These are phyloP conservation scores for Neonectria faginata DNA, from an alignment of 2,329 filamentous ascomycete genomes.

Conservation along the genomic window DNA sequence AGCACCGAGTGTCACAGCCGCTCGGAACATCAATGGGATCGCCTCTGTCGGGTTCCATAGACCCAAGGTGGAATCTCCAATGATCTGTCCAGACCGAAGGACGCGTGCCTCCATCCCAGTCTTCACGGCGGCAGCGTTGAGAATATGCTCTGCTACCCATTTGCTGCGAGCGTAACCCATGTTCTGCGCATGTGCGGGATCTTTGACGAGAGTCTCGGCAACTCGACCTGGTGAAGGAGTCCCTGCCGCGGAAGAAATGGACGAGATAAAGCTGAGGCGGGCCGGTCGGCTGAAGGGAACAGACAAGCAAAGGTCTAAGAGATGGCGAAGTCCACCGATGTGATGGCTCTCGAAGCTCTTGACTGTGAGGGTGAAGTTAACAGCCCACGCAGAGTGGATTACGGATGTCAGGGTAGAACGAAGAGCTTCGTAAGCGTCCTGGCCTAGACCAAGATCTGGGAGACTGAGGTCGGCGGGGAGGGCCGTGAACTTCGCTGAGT, in stretches of 20 bases:
- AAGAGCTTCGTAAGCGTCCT: conserved; percentile 44
- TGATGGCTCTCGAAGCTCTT: conserved; percentile 60
- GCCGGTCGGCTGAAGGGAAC: conserved; percentile 50
- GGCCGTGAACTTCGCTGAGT: conserved; percentile 50
- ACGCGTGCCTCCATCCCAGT: conserved; percentile 51
- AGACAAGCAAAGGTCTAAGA: conserved; percentile 55
- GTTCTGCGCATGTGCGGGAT: conserved; percentile 55
- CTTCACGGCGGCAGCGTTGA: conserved; percentile 46
- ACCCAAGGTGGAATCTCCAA: conserved; percentile 59
- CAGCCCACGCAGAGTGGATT: conserved; percentile 65
- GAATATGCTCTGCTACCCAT: conserved; percentile 60
- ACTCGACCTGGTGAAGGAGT: conserved; percentile 53
- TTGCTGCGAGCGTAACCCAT: conserved; percentile 66
- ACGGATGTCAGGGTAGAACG: conserved; percentile 53
- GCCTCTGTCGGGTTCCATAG: conserved; percentile 63
- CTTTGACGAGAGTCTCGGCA: conserved; percentile 50
- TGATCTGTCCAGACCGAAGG: conserved; percentile 58
- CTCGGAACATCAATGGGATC: conserved; percentile 61
- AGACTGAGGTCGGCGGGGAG: conserved; percentile 57
- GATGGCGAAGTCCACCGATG: conserved; percentile 59
- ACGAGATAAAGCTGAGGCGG: conserved; percentile 58
- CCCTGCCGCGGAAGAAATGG: conserved; percentile 55
- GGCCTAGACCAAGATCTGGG: conserved; percentile 54
- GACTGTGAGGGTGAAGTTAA: conserved; percentile 66
- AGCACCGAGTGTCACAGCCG: conserved; percentile 58